Conservation (phyloP, 176 grass and related monocot genomes). For the Oryza rufipogon region DNA sequence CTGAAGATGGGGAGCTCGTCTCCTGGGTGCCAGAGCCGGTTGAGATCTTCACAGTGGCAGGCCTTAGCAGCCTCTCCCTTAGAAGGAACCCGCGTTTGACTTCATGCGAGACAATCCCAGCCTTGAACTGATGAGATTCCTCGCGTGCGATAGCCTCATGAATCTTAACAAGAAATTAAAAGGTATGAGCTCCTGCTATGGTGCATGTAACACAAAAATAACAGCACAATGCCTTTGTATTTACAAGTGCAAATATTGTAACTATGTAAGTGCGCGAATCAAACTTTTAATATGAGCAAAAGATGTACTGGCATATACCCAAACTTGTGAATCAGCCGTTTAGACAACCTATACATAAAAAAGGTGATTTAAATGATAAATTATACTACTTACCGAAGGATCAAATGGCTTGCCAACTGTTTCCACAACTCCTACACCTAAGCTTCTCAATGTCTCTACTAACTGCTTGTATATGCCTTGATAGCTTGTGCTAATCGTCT, state of each 20-base stretch:
- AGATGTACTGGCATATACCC: neutral
- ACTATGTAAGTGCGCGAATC: neutral
- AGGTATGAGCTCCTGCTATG: neutral
- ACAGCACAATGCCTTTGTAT: neutral
- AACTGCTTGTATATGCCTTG: constrained; percentile 79
- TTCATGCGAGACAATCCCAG: constrained; percentile 74
- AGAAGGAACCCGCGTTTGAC: constrained; percentile 67
- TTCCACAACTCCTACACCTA: constrained; percentile 79
- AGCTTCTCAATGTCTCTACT: constrained; percentile 88
- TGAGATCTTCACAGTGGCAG: constrained; percentile 82
- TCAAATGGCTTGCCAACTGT: constrained; percentile 98
- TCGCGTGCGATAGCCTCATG: constrained; percentile 83
- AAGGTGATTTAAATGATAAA: neutral
- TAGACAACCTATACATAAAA: neutral
- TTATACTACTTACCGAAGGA: constrained; percentile 78
- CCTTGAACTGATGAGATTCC: constrained; percentile 75
- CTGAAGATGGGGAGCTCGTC: constrained; percentile 10
- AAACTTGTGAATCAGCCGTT: neutral
- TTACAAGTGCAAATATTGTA: neutral
- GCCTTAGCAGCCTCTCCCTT: constrained; percentile 65
- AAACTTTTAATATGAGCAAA: constrained; percentile 1
- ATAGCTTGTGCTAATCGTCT: constrained; percentile 78
- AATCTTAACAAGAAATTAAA: constrained; percentile 51
- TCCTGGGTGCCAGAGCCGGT: constrained; percentile 47
- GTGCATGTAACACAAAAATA: neutral